A percentile compares a stretch with the other conserved stretches of the same genome.
phyloP scores from a whole-genome alignment of 345 rosid species.

The Psidium friedrichsthalianum region DNA sequence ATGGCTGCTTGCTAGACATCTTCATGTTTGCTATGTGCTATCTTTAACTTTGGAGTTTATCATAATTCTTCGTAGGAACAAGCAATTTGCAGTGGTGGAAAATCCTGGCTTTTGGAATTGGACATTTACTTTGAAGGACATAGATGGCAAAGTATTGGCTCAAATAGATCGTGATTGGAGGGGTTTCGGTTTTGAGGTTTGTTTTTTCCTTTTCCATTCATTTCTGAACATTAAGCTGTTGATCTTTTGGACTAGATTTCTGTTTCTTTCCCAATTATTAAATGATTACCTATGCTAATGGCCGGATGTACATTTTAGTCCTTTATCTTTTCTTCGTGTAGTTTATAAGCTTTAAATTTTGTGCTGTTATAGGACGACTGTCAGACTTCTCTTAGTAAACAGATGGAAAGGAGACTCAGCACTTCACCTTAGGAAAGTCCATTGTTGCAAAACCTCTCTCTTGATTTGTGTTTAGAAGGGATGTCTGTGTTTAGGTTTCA shows the following conservation, averaged over 20 bases:
- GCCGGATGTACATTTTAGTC: neutral
- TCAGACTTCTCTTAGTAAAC: neutral
- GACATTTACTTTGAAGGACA: constrained; percentile 91
- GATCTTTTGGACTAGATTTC: neutral
- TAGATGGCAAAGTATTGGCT: constrained; percentile 65
- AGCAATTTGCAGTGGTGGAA: constrained; percentile 86
- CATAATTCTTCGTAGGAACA: constrained; percentile 35
- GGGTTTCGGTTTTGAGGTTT: constrained; percentile 95
- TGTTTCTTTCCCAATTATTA: neutral
- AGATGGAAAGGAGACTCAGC: neutral
- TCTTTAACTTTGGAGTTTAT: neutral
- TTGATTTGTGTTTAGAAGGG: neutral
- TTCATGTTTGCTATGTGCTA: neutral
- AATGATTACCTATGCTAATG: neutral
- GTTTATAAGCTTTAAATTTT: neutral
- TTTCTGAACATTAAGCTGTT: neutral
- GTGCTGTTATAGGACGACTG: neutral
- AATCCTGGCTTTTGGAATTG: constrained; percentile 98
- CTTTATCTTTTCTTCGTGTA: neutral
- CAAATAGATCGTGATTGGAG: constrained; percentile 95
- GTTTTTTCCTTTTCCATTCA: neutral
- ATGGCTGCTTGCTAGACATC: neutral
- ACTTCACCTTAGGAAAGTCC: neutral
- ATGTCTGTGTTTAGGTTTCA: neutral
- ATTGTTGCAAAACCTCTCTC: neutral